A percentile compares a stretch with the other conserved stretches of the same genome.
Conservation (phyloP, 2,329 filamentous ascomycete species). For the Verticillium albo-atrum region DNA sequence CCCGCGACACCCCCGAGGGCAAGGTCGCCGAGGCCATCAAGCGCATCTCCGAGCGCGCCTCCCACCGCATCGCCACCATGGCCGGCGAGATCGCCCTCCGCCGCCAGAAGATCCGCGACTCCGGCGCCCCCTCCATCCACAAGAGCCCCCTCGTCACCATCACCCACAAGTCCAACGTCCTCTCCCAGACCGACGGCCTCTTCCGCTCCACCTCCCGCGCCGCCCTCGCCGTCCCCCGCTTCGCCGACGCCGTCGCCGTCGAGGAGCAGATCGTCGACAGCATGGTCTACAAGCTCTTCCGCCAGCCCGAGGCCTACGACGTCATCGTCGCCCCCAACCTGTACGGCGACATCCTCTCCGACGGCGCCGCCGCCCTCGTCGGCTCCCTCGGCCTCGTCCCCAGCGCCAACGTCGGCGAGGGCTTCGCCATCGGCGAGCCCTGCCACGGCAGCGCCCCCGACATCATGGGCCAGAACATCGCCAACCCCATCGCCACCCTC, state of each 20-base stretch:
- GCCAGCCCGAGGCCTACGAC: conserved; percentile 90
- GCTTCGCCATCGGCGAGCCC: conserved; percentile 94
- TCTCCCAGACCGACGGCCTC: conserved; percentile 92
- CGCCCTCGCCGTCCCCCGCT: conserved; percentile 64
- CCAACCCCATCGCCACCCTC: conserved; percentile 94
- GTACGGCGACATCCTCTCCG: conserved; percentile 94
- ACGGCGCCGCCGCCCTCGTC: conserved; percentile 85
- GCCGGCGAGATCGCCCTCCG: conserved; percentile 91
- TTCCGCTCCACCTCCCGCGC: conserved; percentile 78
- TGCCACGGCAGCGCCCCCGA: conserved; percentile 96
- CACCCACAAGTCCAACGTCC: conserved; percentile 97
- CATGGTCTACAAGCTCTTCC: conserved; percentile 99
- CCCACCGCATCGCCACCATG: conserved; percentile 82
- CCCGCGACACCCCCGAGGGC: conserved; percentile 64
- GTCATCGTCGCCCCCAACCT: conserved; percentile 97
- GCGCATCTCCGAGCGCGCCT: conserved; percentile 85
- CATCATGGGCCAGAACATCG: conserved; percentile 87
- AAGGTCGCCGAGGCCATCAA: conserved; percentile 97
- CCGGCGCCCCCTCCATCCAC: conserved; percentile 56
- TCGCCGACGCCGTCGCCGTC: conserved; percentile 55
- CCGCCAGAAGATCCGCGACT: conserved; percentile 72
- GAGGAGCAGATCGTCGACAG: conserved; percentile 99
- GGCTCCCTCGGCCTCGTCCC: conserved; percentile 90
- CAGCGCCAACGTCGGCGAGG: conserved; percentile 89
- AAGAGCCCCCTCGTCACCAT: conserved; percentile 77